A percentile compares a stretch with the other conserved stretches of the same genome.
phyloP scores from a whole-genome alignment of 1,284 basidiomycete genomes.

The Irpex sp. region DNA sequence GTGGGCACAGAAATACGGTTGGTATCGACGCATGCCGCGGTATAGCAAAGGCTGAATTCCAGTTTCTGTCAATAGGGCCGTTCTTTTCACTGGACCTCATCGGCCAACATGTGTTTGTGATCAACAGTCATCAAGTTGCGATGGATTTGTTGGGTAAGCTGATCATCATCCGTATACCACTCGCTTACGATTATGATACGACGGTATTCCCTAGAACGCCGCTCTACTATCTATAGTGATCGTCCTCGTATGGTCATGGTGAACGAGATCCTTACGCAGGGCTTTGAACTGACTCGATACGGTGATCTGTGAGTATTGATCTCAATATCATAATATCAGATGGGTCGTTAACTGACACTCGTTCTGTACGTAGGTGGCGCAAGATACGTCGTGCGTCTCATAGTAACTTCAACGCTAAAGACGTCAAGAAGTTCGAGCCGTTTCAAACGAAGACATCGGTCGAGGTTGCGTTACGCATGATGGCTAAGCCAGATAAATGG shows the following conservation, averaged over 20 bases:
- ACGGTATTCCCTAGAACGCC: conserved; percentile 12
- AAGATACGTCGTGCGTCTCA: background rate
- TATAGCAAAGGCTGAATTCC: background rate
- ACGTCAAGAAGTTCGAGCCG: background rate
- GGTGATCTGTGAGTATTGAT: background rate
- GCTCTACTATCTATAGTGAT: conserved; percentile 59
- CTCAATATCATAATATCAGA: no score
- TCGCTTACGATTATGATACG: background rate
- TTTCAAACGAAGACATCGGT: background rate
- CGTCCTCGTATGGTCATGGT: conserved; percentile 58
- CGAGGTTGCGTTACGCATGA: background rate
- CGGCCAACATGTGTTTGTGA: conserved; percentile 52
- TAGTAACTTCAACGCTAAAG: background rate
- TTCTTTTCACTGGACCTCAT: conserved; percentile 56
- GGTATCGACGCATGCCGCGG: background rate
- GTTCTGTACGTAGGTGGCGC: background rate
- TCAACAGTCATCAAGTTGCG: conserved; percentile 50
- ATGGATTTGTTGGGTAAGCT: conserved; percentile 53
- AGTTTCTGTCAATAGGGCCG: conserved; percentile 36
- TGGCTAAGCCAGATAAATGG: background rate
- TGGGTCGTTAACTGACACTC: background rate
- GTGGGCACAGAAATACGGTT: conserved; percentile 18
- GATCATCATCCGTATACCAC: background rate
- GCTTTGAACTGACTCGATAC: background rate
- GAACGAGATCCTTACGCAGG: conserved; percentile 31